phyloP scores from a whole-genome alignment of 352 stramenopile genomes.

The Globisporangium camurandrum region DNA sequence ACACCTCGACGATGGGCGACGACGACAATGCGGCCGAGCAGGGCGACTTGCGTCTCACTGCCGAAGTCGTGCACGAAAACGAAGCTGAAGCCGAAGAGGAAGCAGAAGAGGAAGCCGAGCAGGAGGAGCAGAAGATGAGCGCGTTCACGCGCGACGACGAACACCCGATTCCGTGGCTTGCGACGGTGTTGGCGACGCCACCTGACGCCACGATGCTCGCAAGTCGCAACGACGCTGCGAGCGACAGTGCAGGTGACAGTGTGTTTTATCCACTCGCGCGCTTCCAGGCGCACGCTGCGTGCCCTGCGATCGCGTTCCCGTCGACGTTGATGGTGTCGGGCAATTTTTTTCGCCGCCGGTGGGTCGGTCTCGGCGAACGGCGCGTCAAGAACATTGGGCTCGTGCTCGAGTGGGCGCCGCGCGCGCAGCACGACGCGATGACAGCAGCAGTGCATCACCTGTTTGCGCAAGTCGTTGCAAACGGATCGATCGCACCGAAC shows the following conservation, averaged over 20 bases:
- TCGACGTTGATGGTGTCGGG: conserved; percentile 64
- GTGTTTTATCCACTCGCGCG: conserved; percentile 74
- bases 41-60: conserved; percentile 65
- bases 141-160: conserved; percentile 87
- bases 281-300: conserved; percentile 73
- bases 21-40: too few species aligned
- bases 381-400: conserved; percentile 86
- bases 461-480: conserved; percentile 44
- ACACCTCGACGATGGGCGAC: conserved; percentile 36
- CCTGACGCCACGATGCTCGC: background rate
- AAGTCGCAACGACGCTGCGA: background rate
- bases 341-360: conserved; percentile 85
- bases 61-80: conserved; percentile 88
- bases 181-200: conserved; percentile 28
- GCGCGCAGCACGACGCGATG: conserved; percentile 66
- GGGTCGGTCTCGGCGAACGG: conserved; percentile 82
- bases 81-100: conserved; percentile 85
- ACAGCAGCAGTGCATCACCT: conserved; percentile 54
- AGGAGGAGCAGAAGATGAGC: conserved; percentile 89
- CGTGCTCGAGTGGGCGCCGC: conserved; percentile 82
- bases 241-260: conserved; percentile 38
- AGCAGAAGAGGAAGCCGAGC: conserved; percentile 83
- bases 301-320: conserved; percentile 68
- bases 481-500: conserved; percentile 43
- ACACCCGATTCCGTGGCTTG: conserved; percentile 76